Base-by-base conservation (phyloP, 306 rosid genomes). In the Oxytropis ochrocephala region DNA sequence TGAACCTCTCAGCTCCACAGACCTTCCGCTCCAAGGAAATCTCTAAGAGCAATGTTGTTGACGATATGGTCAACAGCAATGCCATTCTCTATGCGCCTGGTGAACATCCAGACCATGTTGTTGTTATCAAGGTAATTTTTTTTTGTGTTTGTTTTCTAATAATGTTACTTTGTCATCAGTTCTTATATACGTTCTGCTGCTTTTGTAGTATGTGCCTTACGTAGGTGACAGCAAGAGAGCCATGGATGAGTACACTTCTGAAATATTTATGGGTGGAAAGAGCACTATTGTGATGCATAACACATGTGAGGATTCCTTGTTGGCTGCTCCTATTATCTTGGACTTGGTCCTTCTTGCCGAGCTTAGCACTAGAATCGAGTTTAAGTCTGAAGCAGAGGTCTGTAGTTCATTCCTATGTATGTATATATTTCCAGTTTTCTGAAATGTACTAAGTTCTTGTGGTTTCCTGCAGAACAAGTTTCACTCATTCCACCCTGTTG, bases 201-300 rank as follows among this genome's bases (percentile, higher is more conserved):
- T 14, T 76, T 53, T 77, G 57, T 42, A 87, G 99, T 94, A 91
- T 73, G 99, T 94, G 75, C 99, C 99, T 1, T 94, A 91, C 41
- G 97, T 94, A n/a, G 99, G 52, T 2, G 99, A 94, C 46, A 94
- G 99, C 91, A 94, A 94, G 85, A 87, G 99, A 62, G 99, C 99
- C 16, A 83, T 94, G 97, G 99, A 94, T 83, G 99, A 94, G 80
- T 94, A 94, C 86, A 88, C 96, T 35, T 94, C 99, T 7, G 99
- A 94, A 84, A 94, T 94, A 69, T 94, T 94, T 95, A 81, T 94
- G 99, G 99, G 99, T 27, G 99, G 99, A 55, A 83, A 59, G 76
- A 91, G 62, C 81, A 94, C 99, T 41, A 94, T 94, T 12, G 99
- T 94, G 73, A 17, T 94, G 85, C 99, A 94, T 92, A 94, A 94